phyloP scores from a whole-genome alignment of 1,139 yeast genomes.

The Taphrina populina region DNA sequence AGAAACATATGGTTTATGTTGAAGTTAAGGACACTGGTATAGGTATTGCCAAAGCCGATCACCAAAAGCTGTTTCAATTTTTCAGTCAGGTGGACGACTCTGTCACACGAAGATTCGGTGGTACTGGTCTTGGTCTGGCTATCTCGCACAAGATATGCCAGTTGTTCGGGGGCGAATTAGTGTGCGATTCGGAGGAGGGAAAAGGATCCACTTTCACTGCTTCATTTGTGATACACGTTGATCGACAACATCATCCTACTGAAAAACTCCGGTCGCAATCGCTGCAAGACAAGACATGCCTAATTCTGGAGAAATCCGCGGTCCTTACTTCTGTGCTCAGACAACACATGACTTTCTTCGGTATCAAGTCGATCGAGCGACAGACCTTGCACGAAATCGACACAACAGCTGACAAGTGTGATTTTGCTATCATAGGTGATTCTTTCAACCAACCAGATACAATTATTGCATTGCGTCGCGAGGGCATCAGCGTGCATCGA shows the following conservation, averaged over 20 bases:
- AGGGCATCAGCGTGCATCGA: slow-evolving; percentile 7
- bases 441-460: slow-evolving; percentile 32
- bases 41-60: slow-evolving; percentile 56
- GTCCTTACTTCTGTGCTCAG: background rate
- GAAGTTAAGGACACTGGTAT: slow-evolving; percentile 69
- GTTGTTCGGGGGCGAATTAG: slow-evolving; percentile 22
- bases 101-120: slow-evolving; percentile 58
- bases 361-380: slow-evolving; percentile 5
- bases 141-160: slow-evolving; percentile 22
- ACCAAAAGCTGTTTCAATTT: slow-evolving; percentile 68
- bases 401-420: slow-evolving; percentile 1
- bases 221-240: slow-evolving; percentile 6
- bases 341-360: slow-evolving; percentile 17
- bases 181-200: slow-evolving; percentile 9
- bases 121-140: slow-evolving; percentile 57
- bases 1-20: slow-evolving; percentile 56
- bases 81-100: slow-evolving; percentile 64
- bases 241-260: slow-evolving; percentile 8
- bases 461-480: slow-evolving; percentile 3
- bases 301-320: slow-evolving; percentile 16
- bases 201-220: slow-evolving; percentile 26
- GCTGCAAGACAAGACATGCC: slow-evolving; percentile 5
- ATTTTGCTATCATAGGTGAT: slow-evolving; percentile 27
- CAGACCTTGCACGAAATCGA: background rate
- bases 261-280: background rate